Percentiles rank a stretch among this genome's conserved stretches.
phyloP scores from a whole-genome alignment of 2,329 filamentous ascomycete species.

The Clonostachys chloroleuca region DNA sequence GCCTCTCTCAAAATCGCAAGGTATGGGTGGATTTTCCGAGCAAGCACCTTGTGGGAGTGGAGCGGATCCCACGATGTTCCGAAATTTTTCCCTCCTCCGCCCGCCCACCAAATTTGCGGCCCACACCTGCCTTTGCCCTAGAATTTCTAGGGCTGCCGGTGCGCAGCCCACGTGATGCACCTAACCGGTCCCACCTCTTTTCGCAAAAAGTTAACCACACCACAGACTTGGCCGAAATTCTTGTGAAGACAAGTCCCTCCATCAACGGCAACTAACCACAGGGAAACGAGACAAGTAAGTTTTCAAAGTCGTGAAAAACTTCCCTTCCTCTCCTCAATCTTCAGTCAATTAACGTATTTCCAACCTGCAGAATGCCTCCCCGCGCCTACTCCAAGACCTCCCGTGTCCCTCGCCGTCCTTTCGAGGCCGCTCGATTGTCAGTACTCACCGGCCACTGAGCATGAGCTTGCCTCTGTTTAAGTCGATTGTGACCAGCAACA shows the following conservation, averaged over 20 bases:
- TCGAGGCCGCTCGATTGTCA: conserved; percentile 99
- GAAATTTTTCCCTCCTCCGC: conserved; percentile 5
- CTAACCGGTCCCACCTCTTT: neutral
- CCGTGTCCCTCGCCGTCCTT: conserved; percentile 96
- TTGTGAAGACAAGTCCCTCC: conserved; percentile 5
- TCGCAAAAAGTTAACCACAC: conserved; percentile 18
- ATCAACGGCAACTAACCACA: conserved; percentile 23
- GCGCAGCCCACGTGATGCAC: neutral
- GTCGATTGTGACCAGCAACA: conserved; percentile 74
- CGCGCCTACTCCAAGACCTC: conserved; percentile 97
- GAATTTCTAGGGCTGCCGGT: conserved; percentile 22
- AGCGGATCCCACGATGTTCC: conserved; percentile 25
- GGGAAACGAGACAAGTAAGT: conserved; percentile 35
- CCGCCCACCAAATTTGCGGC: neutral
- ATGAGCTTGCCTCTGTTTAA: conserved; percentile 95
- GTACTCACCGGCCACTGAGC: conserved; percentile 95
- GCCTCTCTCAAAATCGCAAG: too few species aligned
- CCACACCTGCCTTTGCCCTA: too few species aligned
- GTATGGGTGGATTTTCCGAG: conserved; percentile 23
- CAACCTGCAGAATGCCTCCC: conserved; percentile 29
- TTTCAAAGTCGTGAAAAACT: neutral
- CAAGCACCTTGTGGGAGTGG: conserved; percentile 27
- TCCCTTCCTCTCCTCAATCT: too few species aligned
- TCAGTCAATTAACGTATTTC: too few species aligned
- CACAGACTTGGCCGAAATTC: conserved; percentile 21